These are phyloP conservation scores for Cryoendolithus antarcticus DNA, from an alignment of 2,329 filamentous ascomycete genomes.

Conservation along the genomic window DNA sequence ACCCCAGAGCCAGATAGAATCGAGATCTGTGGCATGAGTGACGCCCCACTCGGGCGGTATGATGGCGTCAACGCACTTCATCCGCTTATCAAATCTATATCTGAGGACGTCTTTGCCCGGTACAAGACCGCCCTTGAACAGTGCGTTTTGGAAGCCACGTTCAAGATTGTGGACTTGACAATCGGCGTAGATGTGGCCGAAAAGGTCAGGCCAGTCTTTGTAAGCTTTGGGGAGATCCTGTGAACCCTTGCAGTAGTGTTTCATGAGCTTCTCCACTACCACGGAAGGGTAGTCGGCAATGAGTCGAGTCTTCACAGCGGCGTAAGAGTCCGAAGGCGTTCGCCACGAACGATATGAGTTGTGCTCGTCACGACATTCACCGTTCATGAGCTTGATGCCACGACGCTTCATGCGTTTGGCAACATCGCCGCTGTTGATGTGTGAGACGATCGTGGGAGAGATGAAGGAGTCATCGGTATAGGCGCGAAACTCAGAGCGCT, in stretches of 20 bases:
- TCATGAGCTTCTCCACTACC: slow-evolving; percentile 32
- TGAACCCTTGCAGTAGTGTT: slow-evolving; percentile 30
- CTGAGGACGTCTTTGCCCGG: slow-evolving; percentile 35
- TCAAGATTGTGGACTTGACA: slow-evolving; percentile 45
- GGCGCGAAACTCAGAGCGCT: slow-evolving; percentile 43
- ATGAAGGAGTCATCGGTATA: slow-evolving; percentile 40
- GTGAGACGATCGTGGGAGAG: slow-evolving; percentile 28
- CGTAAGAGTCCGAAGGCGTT: slow-evolving; percentile 32
- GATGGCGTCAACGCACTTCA: slow-evolving; percentile 31
- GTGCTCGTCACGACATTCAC: slow-evolving; percentile 43
- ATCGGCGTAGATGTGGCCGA: slow-evolving; percentile 43
- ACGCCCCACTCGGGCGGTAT: slow-evolving; percentile 38
- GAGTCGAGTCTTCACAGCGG: slow-evolving; percentile 33
- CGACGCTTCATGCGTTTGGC: slow-evolving; percentile 32
- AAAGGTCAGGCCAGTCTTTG: slow-evolving; percentile 38
- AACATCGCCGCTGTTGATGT: slow-evolving; percentile 38
- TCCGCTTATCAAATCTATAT: slow-evolving; percentile 44
- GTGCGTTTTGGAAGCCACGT: slow-evolving; percentile 36
- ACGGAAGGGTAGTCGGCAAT: slow-evolving; percentile 39
- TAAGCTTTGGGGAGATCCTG: slow-evolving; percentile 26
- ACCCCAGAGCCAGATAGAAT: slow-evolving; percentile 45
- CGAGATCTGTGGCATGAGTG: slow-evolving; percentile 42
- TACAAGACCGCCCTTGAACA: slow-evolving; percentile 28
- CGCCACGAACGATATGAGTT: slow-evolving; percentile 39
- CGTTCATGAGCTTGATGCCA: slow-evolving; percentile 38